phyloP scores from a whole-genome alignment of 805 yeast genomes.

The Yamadazyma philogaea region DNA sequence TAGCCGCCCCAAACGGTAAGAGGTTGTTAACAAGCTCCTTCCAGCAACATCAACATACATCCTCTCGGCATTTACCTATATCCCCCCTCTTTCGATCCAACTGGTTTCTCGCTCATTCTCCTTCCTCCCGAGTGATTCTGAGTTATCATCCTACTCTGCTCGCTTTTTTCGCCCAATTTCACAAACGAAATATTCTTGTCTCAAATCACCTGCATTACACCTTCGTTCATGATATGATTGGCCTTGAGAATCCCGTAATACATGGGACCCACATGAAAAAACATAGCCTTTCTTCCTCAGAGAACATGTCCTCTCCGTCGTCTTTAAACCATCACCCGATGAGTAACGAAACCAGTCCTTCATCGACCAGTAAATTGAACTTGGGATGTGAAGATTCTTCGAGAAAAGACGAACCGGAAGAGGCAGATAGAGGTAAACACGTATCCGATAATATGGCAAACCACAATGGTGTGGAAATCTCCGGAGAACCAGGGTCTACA shows the following conservation, averaged over 20 bases:
- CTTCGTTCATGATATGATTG: not conserved
- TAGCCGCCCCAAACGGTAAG: no score
- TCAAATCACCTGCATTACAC: not conserved
- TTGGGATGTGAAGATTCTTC: not conserved
- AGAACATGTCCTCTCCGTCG: slow-evolving; percentile 14
- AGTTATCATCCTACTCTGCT: no score
- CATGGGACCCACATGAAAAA: slow-evolving; percentile 1
- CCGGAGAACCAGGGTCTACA: not conserved
- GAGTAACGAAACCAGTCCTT: slow-evolving; percentile 16
- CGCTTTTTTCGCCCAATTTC: slow-evolving; percentile 4
- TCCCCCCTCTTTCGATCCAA: not conserved
- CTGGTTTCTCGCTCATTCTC: not conserved
- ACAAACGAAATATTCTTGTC: slow-evolving; percentile 1
- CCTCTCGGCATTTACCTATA: not conserved
- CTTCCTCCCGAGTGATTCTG: no score
- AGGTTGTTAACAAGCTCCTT: no score
- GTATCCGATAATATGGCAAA: not conserved
- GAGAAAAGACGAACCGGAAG: not conserved
- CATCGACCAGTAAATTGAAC: slow-evolving; percentile 10
- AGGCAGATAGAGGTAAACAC: not conserved
- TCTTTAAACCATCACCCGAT: slow-evolving; percentile 13
- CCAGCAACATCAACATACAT: not conserved
- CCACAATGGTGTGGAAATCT: not conserved
- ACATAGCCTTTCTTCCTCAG: slow-evolving; percentile 7
- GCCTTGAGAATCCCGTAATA: not conserved